Evolutionary conservation across 2,329 filamentous ascomycete genomes (phyloP).

Genomic region (Cryphonectria japonica): DNA sequence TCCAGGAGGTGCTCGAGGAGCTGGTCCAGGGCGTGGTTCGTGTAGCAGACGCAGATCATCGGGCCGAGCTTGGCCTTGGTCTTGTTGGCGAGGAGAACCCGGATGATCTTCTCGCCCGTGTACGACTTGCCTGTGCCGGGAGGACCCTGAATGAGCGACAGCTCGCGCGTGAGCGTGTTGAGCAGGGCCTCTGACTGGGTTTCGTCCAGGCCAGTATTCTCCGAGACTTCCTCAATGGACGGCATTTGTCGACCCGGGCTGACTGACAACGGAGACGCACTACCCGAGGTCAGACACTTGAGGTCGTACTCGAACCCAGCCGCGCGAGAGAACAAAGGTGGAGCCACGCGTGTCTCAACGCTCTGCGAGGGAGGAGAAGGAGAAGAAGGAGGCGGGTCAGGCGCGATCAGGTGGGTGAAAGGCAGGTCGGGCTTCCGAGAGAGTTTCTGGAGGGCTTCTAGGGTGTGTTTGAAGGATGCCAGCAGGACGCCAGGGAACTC

Average conservation of each 20-base stretch:
- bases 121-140: conserved; percentile 73
- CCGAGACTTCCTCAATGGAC: conserved; percentile 34
- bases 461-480: conserved; percentile 59
- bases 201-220: conserved; percentile 53
- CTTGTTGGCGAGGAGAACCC: conserved; percentile 53
- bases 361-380: conserved; percentile 18
- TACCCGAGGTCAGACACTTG: conserved; percentile 36
- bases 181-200: conserved; percentile 57
- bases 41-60: conserved; percentile 57
- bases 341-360: conserved; percentile 38
- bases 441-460: conserved; percentile 60
- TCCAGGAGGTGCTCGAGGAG: conserved; percentile 63
- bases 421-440: conserved; percentile 48
- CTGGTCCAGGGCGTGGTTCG: conserved; percentile 55
- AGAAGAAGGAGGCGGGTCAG: conserved; percentile 29
- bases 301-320: conserved; percentile 56
- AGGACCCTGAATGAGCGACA: conserved; percentile 70
- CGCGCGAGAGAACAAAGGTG: conserved; percentile 55
- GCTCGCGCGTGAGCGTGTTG: conserved; percentile 52
- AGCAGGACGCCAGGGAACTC: conserved; percentile 66
- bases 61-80: conserved; percentile 47
- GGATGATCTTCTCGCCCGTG: conserved; percentile 62
- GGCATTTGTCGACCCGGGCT: conserved; percentile 17
- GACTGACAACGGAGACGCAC: conserved; percentile 30
- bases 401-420: conserved; percentile 52